A percentile compares a stretch with the other conserved stretches of the same genome.
Evolutionary conservation across 2,329 filamentous ascomycete species (phyloP).

Genomic region (Phyllosticta capitalensis): DNA sequence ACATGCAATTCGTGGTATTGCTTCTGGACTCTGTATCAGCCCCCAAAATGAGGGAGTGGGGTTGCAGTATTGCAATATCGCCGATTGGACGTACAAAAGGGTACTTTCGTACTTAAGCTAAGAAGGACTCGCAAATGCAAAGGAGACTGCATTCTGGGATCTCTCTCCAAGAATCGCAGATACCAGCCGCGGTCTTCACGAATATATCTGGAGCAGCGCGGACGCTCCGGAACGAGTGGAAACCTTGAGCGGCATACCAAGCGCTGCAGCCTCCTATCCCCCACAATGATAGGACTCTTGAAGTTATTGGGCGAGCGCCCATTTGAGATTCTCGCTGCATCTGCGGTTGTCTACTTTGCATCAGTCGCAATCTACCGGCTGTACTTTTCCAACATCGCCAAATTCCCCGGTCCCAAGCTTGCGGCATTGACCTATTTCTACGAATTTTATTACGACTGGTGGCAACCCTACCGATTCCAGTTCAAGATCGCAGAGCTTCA

Average conservation of each 20-base stretch:
- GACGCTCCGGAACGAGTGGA: too few species aligned
- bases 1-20: neutral
- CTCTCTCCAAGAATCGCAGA: too few species aligned
- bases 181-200: too few species aligned
- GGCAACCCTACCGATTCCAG: slow-evolving; percentile 22
- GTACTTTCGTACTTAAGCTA: too few species aligned
- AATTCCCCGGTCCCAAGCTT: slow-evolving; percentile 25
- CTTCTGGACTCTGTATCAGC: neutral
- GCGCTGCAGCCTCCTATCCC: too few species aligned
- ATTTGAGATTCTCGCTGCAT: neutral
- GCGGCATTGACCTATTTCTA: slow-evolving; percentile 26
- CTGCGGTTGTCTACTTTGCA: neutral
- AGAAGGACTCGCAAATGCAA: too few species aligned
- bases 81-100: neutral
- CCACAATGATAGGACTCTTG: neutral
- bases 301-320: neutral
- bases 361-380: slow-evolving; percentile 13
- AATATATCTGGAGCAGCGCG: too few species aligned
- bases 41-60: neutral
- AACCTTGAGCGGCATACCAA: too few species aligned
- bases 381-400: slow-evolving; percentile 20
- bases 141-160: too few species aligned
- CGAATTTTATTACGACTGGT: slow-evolving; percentile 29
- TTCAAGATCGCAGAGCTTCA: slow-evolving; percentile 29
- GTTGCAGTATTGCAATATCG: neutral